Conservation (phyloP, 768 basidiomycete genomes). For the Tulasnella sp. region DNA sequence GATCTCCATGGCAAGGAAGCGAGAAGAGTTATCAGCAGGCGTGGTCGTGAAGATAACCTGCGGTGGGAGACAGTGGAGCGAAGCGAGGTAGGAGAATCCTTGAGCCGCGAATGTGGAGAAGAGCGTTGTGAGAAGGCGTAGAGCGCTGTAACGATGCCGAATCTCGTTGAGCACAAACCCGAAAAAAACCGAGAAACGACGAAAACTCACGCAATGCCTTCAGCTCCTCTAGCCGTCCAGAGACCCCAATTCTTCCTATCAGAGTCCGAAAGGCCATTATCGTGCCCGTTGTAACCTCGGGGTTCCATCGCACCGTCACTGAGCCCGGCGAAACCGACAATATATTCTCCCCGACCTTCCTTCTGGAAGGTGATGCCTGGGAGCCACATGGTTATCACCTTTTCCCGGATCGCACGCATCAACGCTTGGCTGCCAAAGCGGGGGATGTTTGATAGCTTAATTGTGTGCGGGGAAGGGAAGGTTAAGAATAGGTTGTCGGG, state of each 20-base stretch:
- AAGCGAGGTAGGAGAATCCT: conserved; percentile 14
- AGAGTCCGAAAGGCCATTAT: conserved; percentile 8
- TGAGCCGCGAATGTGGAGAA: conserved; percentile 11
- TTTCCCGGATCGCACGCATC: conserved; percentile 14
- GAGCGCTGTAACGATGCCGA: conserved; percentile 2
- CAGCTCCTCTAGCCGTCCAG: conserved; percentile 14
- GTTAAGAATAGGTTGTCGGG: conserved; percentile 14
- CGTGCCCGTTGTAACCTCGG: not conserved
- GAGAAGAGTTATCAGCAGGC: conserved; percentile 8
- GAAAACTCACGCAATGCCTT: conserved; percentile 15
- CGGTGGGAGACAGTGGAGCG: conserved; percentile 13
- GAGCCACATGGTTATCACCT: conserved; percentile 15
- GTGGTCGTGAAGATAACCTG: conserved; percentile 15
- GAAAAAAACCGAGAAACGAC: not conserved
- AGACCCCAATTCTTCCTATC: conserved; percentile 15
- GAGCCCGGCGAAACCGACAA: conserved; percentile 13
- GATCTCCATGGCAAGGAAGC: conserved; percentile 10
- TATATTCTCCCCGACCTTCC: conserved; percentile 15
- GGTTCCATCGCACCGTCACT: conserved; percentile 6
- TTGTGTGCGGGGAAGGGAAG: conserved; percentile 9
- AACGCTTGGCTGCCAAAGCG: not conserved
- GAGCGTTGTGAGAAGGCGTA: conserved; percentile 12
- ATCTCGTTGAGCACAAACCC: not conserved
- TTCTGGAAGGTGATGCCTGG: conserved; percentile 13
- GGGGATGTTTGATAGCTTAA: conserved; percentile 15